Conservation (phyloP, 176 grass and related monocot species). For the Oryza glumipatula region DNA sequence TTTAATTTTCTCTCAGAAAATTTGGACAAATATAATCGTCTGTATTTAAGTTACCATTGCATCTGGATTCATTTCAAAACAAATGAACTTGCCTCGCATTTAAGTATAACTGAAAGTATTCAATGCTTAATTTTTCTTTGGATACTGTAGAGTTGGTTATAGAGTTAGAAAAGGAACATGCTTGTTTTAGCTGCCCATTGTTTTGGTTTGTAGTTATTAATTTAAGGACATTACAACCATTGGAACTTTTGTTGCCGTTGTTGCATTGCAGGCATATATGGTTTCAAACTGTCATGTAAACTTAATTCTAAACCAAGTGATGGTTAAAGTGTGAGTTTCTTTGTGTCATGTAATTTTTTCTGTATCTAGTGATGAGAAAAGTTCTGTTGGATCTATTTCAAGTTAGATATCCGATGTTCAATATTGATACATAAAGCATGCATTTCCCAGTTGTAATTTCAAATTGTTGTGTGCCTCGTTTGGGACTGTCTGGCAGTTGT, state of each 20-base stretch:
- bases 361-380: not conserved
- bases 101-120: not conserved
- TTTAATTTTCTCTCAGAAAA: constrained; percentile 10
- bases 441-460: constrained; percentile 14
- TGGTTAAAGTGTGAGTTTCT: not conserved
- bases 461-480: not conserved
- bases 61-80: not conserved
- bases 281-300: constrained; percentile 23
- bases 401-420: not conserved
- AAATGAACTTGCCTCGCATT: not conserved
- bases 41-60: constrained; percentile 13
- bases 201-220: not conserved
- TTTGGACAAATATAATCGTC: not conserved
- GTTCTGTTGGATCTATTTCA: not conserved
- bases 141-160: not conserved
- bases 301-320: constrained; percentile 2
- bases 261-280: constrained; percentile 6
- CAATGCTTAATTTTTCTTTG: not conserved
- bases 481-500: not conserved
- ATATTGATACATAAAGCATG: constrained; percentile 8
- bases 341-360: constrained; percentile 9
- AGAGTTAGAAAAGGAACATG: not conserved
- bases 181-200: not conserved
- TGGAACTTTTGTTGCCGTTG: not conserved
- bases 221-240: not conserved